Conservation (phyloP, 148 eudicot species). For the Chenopodium berlandieri region DNA sequence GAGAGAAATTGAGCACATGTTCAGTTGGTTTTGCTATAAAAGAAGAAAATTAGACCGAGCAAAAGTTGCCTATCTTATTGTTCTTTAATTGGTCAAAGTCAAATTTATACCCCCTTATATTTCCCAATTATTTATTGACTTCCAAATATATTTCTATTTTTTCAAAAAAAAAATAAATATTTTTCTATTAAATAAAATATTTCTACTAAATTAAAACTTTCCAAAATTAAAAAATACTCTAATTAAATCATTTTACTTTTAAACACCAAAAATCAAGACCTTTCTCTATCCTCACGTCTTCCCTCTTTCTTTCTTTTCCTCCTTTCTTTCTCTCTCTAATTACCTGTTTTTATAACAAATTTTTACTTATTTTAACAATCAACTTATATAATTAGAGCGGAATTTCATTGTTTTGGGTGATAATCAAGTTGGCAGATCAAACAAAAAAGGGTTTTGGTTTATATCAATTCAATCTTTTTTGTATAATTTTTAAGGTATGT, state of each 20-base stretch:
- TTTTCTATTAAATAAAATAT: too few relatives aligned
- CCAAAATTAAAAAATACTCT: too few relatives aligned
- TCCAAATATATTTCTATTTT: too few relatives aligned
- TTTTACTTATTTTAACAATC: conserved; percentile 2
- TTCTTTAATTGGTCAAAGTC: conserved; percentile 34
- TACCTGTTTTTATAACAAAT: background rate
- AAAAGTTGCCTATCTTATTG: conserved; percentile 39
- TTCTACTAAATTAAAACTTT: too few relatives aligned
- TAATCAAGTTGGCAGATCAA: conserved; percentile 11
- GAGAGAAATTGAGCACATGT: background rate
- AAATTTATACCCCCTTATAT: conserved; percentile 14
- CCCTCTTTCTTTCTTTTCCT: background rate
- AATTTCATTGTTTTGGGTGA: conserved; percentile 1
- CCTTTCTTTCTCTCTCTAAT: background rate
- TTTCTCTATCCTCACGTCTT: background rate
- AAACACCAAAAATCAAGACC: background rate
- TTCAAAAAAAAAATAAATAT: too few relatives aligned
- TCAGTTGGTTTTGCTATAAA: conserved; percentile 7
- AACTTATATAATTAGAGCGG: conserved; percentile 11
- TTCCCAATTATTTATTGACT: background rate
- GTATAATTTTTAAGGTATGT: conserved; percentile 15
- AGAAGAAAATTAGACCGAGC: conserved; percentile 32
- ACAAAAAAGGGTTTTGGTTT: background rate
- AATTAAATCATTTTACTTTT: too few relatives aligned
- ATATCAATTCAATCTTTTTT: background rate